Base-by-base conservation (phyloP, 441 rosid genomes). In the Biscutella laevigata region DNA sequence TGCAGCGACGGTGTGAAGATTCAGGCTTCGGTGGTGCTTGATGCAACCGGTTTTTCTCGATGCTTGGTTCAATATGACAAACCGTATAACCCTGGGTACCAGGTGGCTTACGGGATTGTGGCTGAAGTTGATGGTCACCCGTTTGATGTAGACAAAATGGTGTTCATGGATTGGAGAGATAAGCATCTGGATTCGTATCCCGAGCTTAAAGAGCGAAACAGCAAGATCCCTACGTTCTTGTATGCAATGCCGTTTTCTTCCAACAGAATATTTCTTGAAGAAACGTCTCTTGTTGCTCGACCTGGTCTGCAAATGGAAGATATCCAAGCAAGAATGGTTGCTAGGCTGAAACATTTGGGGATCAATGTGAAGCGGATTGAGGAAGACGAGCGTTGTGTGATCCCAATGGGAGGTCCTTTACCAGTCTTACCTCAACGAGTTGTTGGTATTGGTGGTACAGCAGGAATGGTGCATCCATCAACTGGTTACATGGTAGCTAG, bases 401-500 rank as follows among this genome's bases (percentile, higher is more conserved):
- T 87, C 35, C 98, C 98, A 0, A 91, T 91, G 98, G 98, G 98
- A 0, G 98, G 98, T 8, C 98, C 95, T 5, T 83, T 91, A 49
- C 98, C 98, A 0, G 86, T 91, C 8, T 80, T 87, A 29, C 98
- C 98, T 60, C 98, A 91, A 70, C 69, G 96, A 50, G 95, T 87
- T 35, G 74, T 91, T 2, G 98, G 98, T 30, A 87, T 91, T 7
- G 96, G 96, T 4, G 98, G 98, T 7, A 91, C 96, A 1, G 96
- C 96, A 0, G 96, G 98, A 19, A 87, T 91, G 98, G 98, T 84
- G 57, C 98, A 91, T 64, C 98, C 98, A 19, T 91, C 98, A 7
- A 91, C 96, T 0, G 95, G 96, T 32, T 91, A 91, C 70, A 91
- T 91, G 98, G 98, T 91, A 10, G 94, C 98, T n/a, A 78, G 98